Percentiles rank a stretch among this genome's conserved stretches.
Evolutionary conservation across 75 land plant species (phyloP).

Genomic region (Adiantum capillusveneris): DNA sequence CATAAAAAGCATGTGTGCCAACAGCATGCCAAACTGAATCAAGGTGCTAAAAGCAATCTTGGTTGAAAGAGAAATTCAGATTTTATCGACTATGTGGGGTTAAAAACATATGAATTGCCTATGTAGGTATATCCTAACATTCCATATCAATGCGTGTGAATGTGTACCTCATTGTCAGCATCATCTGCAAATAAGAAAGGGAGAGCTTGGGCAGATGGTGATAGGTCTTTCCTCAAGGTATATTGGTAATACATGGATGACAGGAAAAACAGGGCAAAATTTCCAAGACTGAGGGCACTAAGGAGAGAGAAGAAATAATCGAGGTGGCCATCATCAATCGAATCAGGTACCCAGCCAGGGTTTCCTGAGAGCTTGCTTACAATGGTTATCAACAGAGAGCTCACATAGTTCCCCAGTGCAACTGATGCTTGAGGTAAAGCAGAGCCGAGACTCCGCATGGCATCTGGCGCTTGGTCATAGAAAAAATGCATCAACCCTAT

Average conservation of each 20-base stretch:
- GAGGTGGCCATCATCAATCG: conserved; percentile 45
- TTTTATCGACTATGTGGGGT: no score
- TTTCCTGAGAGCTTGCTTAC: conserved; percentile 22
- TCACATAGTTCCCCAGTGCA: conserved; percentile 52
- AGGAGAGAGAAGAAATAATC: conserved; percentile 58
- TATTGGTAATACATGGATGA: neutral
- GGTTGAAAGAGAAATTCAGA: no score
- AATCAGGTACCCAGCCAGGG: conserved; percentile 48
- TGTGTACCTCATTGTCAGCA: no score
- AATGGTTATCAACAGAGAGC: conserved; percentile 39
- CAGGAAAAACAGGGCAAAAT: conserved; percentile 16
- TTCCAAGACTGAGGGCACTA: conserved; percentile 30
- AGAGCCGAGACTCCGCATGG: conserved; percentile 5
- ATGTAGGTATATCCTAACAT: no score
- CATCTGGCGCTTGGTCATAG: conserved; percentile 11
- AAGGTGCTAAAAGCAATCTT: no score
- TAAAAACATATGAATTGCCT: no score
- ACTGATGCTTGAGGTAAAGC: conserved; percentile 55
- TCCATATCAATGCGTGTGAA: no score
- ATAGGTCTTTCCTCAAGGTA: no score
- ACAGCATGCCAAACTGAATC: no score
- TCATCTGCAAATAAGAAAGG: no score
- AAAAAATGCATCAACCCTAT: neutral
- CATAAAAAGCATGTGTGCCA: no score
- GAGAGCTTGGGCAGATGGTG: no score